These are phyloP conservation scores for Magnolia kwangsiensis DNA, from an alignment of 164 flowering plant species.

Conservation along the genomic window DNA sequence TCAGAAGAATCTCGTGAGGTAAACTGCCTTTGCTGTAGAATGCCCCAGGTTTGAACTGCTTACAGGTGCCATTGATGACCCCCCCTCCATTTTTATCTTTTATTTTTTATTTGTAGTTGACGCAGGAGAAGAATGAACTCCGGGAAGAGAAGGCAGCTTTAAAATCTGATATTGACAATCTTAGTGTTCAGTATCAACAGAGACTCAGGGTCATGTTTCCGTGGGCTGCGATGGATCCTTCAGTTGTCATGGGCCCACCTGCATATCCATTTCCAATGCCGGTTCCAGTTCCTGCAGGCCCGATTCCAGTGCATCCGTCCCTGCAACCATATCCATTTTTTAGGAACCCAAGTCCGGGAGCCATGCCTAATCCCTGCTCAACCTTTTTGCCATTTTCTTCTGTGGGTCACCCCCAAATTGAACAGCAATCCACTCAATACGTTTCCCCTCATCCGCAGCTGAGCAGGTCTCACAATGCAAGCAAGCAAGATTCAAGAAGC, in stretches of 20 bases:
- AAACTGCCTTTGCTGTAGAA: neutral
- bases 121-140: conserved; percentile 93
- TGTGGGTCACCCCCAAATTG: conserved; percentile 42
- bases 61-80: neutral
- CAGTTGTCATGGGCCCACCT: conserved; percentile 73
- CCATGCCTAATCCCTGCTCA: conserved; percentile 37
- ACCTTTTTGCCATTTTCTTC: conserved; percentile 55
- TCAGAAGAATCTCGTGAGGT: conserved; percentile 94
- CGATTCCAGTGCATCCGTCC: conserved; percentile 80
- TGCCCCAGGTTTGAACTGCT: neutral
- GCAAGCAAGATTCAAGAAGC: conserved; percentile 50
- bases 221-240: conserved; percentile 72
- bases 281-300: conserved; percentile 57
- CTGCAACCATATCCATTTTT: conserved; percentile 75
- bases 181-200: conserved; percentile 75
- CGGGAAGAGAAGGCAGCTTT: conserved; percentile 85
- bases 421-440: conserved; percentile 48
- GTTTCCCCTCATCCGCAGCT: conserved; percentile 35
- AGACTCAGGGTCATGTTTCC: conserved; percentile 67
- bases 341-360: conserved; percentile 39
- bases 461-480: conserved; percentile 40
- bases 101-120: conserved; percentile 42
- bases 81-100: neutral
- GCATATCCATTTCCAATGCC: conserved; percentile 73
- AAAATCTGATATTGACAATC: conserved; percentile 75